Conservation (phyloP, 805 yeast species). For the Saccharomycopsis synnaedendra region DNA sequence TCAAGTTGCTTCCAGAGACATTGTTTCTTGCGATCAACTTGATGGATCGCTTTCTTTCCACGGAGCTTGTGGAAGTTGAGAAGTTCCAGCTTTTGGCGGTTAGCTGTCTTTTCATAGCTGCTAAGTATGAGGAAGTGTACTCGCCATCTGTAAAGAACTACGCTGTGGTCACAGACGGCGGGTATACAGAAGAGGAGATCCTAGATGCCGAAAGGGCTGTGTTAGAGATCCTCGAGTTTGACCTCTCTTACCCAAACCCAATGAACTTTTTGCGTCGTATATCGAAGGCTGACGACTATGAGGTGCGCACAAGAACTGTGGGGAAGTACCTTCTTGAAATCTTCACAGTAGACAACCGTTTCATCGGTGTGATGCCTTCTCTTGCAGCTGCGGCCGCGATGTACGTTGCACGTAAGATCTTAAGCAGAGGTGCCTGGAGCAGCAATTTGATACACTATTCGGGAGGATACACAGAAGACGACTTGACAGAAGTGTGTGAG, state of each 20-base stretch:
- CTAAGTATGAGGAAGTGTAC: constrained; percentile 87
- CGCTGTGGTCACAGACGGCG: constrained; percentile 81
- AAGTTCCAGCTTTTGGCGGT: constrained; percentile 79
- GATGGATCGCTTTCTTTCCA: constrained; percentile 79
- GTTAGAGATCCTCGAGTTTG: constrained; percentile 58
- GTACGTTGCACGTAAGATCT: constrained; percentile 67
- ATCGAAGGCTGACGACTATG: constrained; percentile 85
- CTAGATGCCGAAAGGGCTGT: constrained; percentile 75
- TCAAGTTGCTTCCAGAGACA: constrained; percentile 78
- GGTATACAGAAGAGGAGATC: constrained; percentile 70
- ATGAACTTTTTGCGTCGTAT: constrained; percentile 82
- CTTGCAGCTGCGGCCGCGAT: constrained; percentile 79
- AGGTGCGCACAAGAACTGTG: constrained; percentile 68
- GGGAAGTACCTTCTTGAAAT: constrained; percentile 80
- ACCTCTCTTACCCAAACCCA: constrained; percentile 79
- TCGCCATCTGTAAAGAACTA: constrained; percentile 78
- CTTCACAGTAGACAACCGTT: constrained; percentile 61
- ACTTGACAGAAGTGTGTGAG: constrained; percentile 60
- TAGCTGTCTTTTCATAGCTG: constrained; percentile 78
- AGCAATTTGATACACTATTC: constrained; percentile 82
- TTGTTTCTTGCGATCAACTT: constrained; percentile 71
- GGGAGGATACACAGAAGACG: constrained; percentile 75
- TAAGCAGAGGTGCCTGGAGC: constrained; percentile 68
- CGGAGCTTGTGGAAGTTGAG: constrained; percentile 63
- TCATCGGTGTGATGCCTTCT: constrained; percentile 66